phyloP scores from a whole-genome alignment of 2,329 filamentous ascomycete species.

The Trichophyton rubrum region DNA sequence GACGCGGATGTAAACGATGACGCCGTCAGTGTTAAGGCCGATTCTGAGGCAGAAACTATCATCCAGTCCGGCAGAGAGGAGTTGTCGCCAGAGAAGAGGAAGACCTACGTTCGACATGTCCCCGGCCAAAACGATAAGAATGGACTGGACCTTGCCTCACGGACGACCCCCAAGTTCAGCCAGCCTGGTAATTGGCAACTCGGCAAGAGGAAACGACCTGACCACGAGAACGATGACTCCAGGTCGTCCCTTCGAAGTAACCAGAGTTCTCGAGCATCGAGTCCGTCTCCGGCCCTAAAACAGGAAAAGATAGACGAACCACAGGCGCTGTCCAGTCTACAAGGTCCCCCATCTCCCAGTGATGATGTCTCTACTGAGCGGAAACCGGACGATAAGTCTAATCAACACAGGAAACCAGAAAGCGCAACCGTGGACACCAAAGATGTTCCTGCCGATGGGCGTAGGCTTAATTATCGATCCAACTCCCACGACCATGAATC shows the following conservation, averaged over 20 bases:
- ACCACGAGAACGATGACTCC: slow-evolving; percentile 18
- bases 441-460: background rate
- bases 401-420: background rate
- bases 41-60: slow-evolving; percentile 39
- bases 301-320: slow-evolving; percentile 25
- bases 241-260: slow-evolving; percentile 16
- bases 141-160: slow-evolving; percentile 18
- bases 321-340: slow-evolving; percentile 17
- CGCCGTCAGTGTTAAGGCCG: slow-evolving; percentile 28
- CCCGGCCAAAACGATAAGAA: slow-evolving; percentile 10
- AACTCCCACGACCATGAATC: background rate
- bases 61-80: slow-evolving; percentile 37
- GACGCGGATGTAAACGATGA: slow-evolving; percentile 16
- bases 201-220: slow-evolving; percentile 23
- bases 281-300: slow-evolving; percentile 24
- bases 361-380: slow-evolving; percentile 11
- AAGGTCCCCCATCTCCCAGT: slow-evolving; percentile 14
- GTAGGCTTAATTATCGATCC: slow-evolving; percentile 3
- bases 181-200: slow-evolving; percentile 17
- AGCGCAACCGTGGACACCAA: background rate
- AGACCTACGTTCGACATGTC: slow-evolving; percentile 28
- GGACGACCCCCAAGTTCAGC: slow-evolving; percentile 11
- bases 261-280: slow-evolving; percentile 18
- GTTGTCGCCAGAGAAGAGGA: slow-evolving; percentile 36
- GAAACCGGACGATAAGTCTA: background rate